phyloP scores from a whole-genome alignment of 768 basidiomycete species.

The Phylloporus sp. region DNA sequence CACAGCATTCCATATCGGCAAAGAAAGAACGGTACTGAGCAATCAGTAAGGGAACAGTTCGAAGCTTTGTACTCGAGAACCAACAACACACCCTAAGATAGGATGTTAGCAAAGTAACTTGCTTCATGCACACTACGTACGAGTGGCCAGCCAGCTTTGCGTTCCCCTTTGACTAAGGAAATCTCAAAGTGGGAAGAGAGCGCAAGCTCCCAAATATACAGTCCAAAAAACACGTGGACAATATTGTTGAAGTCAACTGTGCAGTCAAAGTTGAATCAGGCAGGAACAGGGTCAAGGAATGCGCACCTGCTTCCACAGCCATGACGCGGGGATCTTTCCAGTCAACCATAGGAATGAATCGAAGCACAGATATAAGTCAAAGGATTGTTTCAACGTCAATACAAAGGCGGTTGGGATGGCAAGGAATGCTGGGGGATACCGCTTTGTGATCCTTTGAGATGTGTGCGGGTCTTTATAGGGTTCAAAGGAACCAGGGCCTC shows the following conservation, averaged over 20 bases:
- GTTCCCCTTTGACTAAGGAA: slow-evolving; percentile 55
- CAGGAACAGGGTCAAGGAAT: neutral
- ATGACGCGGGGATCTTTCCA: slow-evolving; percentile 24
- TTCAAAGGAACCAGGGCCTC: slow-evolving; percentile 25
- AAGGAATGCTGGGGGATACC: slow-evolving; percentile 2
- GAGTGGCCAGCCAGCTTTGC: slow-evolving; percentile 66
- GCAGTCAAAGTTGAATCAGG: slow-evolving; percentile 1
- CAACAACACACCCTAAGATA: slow-evolving; percentile 13
- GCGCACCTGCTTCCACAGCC: slow-evolving; percentile 23
- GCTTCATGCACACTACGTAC: slow-evolving; percentile 36
- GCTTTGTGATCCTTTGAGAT: slow-evolving; percentile 6
- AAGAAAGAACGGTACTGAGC: slow-evolving; percentile 59
- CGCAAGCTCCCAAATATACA: slow-evolving; percentile 67
- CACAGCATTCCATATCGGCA: slow-evolving; percentile 72
- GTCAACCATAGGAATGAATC: slow-evolving; percentile 20
- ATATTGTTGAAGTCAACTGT: slow-evolving; percentile 57
- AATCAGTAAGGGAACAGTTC: slow-evolving; percentile 5
- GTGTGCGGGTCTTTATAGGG: slow-evolving; percentile 16
- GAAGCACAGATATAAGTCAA: slow-evolving; percentile 11
- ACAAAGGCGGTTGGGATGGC: slow-evolving; percentile 7
- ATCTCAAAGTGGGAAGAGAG: slow-evolving; percentile 64
- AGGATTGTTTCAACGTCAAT: slow-evolving; percentile 3
- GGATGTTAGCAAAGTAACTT: slow-evolving; percentile 4
- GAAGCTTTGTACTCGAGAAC: neutral
- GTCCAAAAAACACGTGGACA: slow-evolving; percentile 59